Percentiles rank a stretch among this genome's conserved stretches.
Evolutionary conservation across 176 grass and related monocot genomes (phyloP).

Genomic region (Miscanthus lutarioriparius): DNA sequence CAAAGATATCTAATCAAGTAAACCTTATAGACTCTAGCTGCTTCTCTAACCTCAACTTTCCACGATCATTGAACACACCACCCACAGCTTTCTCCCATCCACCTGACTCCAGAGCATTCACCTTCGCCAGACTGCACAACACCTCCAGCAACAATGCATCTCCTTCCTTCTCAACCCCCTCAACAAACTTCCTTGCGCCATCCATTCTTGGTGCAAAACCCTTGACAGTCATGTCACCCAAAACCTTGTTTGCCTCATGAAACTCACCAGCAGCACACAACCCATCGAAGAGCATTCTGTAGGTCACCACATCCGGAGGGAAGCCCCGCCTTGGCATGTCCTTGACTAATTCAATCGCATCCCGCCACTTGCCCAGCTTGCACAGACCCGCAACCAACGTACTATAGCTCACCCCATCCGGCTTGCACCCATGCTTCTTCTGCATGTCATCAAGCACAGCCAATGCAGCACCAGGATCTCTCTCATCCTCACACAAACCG

Average conservation of each 20-base stretch:
- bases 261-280: slow-evolving; percentile 53
- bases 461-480: slow-evolving; percentile 46
- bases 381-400: slow-evolving; percentile 51
- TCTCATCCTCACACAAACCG: slow-evolving; percentile 59
- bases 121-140: slow-evolving; percentile 35
- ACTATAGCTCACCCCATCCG: slow-evolving; percentile 55
- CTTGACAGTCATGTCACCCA: slow-evolving; percentile 67
- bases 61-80: slow-evolving; percentile 13
- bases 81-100: slow-evolving; percentile 52
- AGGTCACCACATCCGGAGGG: slow-evolving; percentile 54
- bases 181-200: slow-evolving; percentile 40
- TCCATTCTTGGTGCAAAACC: slow-evolving; percentile 54
- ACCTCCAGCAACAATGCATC: slow-evolving; percentile 20
- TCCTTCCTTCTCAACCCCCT: slow-evolving; percentile 50
- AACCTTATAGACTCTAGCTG: slow-evolving; percentile 20
- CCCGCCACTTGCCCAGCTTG: slow-evolving; percentile 49
- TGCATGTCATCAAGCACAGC: slow-evolving; percentile 60
- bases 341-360: slow-evolving; percentile 52
- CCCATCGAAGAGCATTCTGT: slow-evolving; percentile 51
- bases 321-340: slow-evolving; percentile 63
- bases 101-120: slow-evolving; percentile 43
- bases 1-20: background rate
- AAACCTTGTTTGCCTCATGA: slow-evolving; percentile 35
- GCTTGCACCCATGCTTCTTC: slow-evolving; percentile 48
- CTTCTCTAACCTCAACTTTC: background rate